Percentiles rank a stretch among this genome's conserved stretches.
Conservation (phyloP, 345 rosid species). For the Excoecaria agallocha region DNA sequence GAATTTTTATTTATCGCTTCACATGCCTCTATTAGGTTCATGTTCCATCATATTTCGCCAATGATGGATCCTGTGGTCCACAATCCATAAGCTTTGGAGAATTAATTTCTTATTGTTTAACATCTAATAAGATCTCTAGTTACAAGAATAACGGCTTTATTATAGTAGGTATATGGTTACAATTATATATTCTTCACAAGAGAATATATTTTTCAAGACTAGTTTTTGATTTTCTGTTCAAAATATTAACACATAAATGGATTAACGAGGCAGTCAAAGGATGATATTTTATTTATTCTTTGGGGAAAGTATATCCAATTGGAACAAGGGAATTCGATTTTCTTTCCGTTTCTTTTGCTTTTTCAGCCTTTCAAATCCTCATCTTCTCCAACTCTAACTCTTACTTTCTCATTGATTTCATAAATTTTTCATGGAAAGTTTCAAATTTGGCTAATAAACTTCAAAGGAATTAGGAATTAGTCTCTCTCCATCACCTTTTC, state of each 20-base stretch:
- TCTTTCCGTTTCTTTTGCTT: constrained; percentile 29
- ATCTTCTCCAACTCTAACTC: background rate
- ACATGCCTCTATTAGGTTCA: no score
- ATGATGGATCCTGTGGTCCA: no score
- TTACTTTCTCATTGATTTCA: constrained; percentile 10
- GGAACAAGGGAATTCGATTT: constrained; percentile 14
- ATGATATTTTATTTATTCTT: constrained; percentile 39
- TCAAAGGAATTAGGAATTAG: background rate
- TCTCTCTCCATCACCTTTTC: background rate
- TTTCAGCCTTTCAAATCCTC: constrained; percentile 36
- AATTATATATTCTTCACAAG: background rate
- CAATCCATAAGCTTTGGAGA: no score
- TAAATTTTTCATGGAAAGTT: background rate
- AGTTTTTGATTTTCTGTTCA: background rate
- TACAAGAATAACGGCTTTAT: no score
- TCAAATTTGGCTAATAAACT: background rate
- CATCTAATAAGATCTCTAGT: no score
- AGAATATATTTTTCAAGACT: background rate
- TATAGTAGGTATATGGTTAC: background rate
- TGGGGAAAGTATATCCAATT: constrained; percentile 34
- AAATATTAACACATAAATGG: background rate
- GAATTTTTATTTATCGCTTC: no score
- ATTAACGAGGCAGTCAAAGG: constrained; percentile 38
- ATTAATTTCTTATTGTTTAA: no score
- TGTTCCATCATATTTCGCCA: no score